Evolutionary conservation across 495 filamentous ascomycete species (phyloP), one percentile per base, ranked within the genome.

Genomic region (Cudoniella acicularis): DNA sequence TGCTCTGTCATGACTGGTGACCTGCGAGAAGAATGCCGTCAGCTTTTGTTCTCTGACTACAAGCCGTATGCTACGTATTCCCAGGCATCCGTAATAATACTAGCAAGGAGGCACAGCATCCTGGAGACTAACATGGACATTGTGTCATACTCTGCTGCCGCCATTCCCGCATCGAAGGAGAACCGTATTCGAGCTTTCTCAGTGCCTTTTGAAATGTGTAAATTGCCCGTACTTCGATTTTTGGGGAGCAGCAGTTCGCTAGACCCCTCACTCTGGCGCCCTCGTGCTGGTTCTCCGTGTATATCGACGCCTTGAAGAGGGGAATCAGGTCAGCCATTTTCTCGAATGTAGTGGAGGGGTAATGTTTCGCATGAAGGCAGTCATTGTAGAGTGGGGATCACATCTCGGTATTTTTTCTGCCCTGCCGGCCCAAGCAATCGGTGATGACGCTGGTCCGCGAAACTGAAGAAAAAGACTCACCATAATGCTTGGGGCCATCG

Each of bases 181-280:
- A 83, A 80, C 36, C 81, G 76, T 51, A 80, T 69, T 67, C 79
- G 72, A 43, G 73, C 59, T 59, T 67, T 75, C 23, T 70, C 69
- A 20, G 56, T 52, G 64, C 74, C 21, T 52, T 59, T 58, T 18
- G 47, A 71, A 27, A 64, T 69, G 22, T 80, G 71, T 23, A 89
- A 78, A 65, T 84, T 87, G 20, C 84, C 75, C 21, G 83, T 82
- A 64, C 84, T 87, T 58, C 76, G 75, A 73, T 84, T 85, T 72
- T 81, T 87, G 61, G 79, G 89, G 53, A 89, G 74, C 21, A 48
- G 30, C 1, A 68, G 46, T 17, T 65, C 59, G 21, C 48, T 20
- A 0, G 58, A 58, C 13, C 52, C 36, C 13, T 13, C 30, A 18
- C 30, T 42, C 22, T 54, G 45, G 18, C 62, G 52, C 22, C 63